phyloP scores from a whole-genome alignment of 164 flowering plant species.

The Kingdonia uniflora region DNA sequence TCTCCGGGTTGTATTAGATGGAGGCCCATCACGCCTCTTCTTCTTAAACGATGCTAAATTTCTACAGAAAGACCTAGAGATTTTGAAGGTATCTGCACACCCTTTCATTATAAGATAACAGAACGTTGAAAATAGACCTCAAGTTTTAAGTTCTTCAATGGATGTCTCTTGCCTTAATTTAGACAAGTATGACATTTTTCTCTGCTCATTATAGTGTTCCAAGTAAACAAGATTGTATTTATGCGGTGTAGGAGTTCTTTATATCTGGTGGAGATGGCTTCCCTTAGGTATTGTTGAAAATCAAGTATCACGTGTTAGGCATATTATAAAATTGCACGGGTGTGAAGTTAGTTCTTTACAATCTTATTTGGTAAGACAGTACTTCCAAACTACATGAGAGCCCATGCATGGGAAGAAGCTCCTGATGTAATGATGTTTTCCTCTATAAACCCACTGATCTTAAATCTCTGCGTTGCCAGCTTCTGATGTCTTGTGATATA shows the following conservation, averaged over 20 bases:
- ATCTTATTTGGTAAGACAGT: not conserved
- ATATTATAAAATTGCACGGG: constrained; percentile 59
- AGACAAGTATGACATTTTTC: no score
- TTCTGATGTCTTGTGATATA: no score
- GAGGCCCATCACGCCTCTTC: constrained; percentile 85
- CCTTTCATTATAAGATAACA: not conserved
- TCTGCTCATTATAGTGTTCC: no score
- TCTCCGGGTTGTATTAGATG: constrained; percentile 81
- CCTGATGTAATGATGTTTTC: no score
- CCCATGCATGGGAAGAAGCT: no score
- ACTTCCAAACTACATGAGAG: no score
- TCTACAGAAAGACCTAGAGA: constrained; percentile 81
- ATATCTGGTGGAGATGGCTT: constrained; percentile 98
- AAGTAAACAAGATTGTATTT: not conserved
- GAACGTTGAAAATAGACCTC: no score
- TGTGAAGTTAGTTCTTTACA: constrained; percentile 61
- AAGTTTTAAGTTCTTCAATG: no score
- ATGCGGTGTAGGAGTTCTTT: constrained; percentile 62
- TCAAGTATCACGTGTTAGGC: constrained; percentile 71
- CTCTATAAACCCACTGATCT: no score
- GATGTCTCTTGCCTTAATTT: no score
- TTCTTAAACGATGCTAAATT: constrained; percentile 59
- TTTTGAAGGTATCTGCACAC: constrained; percentile 56
- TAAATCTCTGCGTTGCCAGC: no score
- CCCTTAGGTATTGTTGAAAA: constrained; percentile 97